These are phyloP conservation scores for Pythium monospermum DNA, from an alignment of 352 stramenopile genomes.

Conservation along the genomic window DNA sequence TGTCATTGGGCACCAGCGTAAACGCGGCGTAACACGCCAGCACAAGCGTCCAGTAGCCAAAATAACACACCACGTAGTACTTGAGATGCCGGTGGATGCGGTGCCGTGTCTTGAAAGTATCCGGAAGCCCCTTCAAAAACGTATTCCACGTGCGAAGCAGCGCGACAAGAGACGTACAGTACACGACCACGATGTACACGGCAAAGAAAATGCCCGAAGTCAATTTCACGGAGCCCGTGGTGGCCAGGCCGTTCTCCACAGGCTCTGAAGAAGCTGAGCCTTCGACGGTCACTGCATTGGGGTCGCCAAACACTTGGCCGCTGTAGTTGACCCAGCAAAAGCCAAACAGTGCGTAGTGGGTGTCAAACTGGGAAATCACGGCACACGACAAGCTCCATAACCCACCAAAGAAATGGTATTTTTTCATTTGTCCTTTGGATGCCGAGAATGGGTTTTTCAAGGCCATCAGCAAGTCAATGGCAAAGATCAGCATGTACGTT, in stretches of 20 bases:
- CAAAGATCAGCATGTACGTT: slow-evolving; percentile 88
- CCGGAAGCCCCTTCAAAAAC: slow-evolving; percentile 62
- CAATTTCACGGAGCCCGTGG: slow-evolving; percentile 20
- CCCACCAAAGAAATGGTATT: slow-evolving; percentile 68
- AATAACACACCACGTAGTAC: slow-evolving; percentile 86
- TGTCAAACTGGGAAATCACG: slow-evolving; percentile 72
- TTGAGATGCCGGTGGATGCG: slow-evolving; percentile 80
- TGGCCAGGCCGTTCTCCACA: not conserved
- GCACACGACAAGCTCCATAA: slow-evolving; percentile 69
- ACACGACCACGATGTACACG: slow-evolving; percentile 77
- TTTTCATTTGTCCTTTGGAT: slow-evolving; percentile 75
- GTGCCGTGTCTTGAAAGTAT: slow-evolving; percentile 71
- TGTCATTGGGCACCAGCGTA: slow-evolving; percentile 41
- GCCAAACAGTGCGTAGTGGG: slow-evolving; percentile 66
- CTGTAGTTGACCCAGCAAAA: slow-evolving; percentile 78
- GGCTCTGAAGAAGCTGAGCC: too few species aligned
- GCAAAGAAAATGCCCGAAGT: slow-evolving; percentile 74
- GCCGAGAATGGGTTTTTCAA: slow-evolving; percentile 85
- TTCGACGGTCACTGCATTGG: slow-evolving; percentile 24
- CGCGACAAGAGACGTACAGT: slow-evolving; percentile 71
- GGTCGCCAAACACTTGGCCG: slow-evolving; percentile 26
- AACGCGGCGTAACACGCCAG: slow-evolving; percentile 66
- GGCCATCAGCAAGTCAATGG: slow-evolving; percentile 75
- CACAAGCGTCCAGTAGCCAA: slow-evolving; percentile 81
- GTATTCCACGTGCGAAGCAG: slow-evolving; percentile 78